phyloP scores from a whole-genome alignment of 768 basidiomycete genomes.

The Pisolithus sp. region DNA sequence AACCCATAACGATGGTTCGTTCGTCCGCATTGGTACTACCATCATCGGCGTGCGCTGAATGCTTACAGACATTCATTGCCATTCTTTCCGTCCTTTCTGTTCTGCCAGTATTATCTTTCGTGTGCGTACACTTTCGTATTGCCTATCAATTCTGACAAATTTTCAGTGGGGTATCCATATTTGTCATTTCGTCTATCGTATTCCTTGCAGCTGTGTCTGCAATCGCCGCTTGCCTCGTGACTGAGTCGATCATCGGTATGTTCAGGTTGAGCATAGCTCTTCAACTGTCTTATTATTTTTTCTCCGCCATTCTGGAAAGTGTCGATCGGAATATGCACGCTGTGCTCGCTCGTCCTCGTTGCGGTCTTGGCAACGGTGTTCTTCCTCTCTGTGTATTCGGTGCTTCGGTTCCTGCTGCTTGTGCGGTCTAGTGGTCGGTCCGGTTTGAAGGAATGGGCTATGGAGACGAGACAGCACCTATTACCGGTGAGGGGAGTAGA shows the following conservation, averaged over 20 bases:
- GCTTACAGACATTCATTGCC: conserved; percentile 35
- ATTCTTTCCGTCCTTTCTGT: conserved; percentile 34
- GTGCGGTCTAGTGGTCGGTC: conserved; percentile 29
- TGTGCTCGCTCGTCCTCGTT: conserved; percentile 28
- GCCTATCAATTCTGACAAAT: conserved; percentile 5
- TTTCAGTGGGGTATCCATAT: conserved; percentile 26
- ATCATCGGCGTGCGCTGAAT: neutral
- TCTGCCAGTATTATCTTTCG: conserved; percentile 30
- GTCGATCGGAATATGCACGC: conserved; percentile 25
- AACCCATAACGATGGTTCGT: conserved; percentile 21
- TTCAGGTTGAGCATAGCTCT: neutral
- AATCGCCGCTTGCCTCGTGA: conserved; percentile 25
- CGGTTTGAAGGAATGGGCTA: conserved; percentile 25
- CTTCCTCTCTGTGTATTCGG: conserved; percentile 26
- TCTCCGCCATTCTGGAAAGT: conserved; percentile 17
- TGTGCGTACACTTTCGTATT: conserved; percentile 27
- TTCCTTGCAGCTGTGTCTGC: conserved; percentile 32
- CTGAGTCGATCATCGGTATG: conserved; percentile 27
- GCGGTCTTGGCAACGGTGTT: conserved; percentile 30
- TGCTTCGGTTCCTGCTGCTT: conserved; percentile 28
- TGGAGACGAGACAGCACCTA: conserved; percentile 22
- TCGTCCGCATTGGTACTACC: neutral
- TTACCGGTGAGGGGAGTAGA: conserved; percentile 11
- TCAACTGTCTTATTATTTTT: neutral
- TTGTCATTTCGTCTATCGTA: conserved; percentile 30